These are phyloP conservation scores for Mrakia blollopis DNA, from an alignment of 768 basidiomycete genomes.

Conservation along the genomic window DNA sequence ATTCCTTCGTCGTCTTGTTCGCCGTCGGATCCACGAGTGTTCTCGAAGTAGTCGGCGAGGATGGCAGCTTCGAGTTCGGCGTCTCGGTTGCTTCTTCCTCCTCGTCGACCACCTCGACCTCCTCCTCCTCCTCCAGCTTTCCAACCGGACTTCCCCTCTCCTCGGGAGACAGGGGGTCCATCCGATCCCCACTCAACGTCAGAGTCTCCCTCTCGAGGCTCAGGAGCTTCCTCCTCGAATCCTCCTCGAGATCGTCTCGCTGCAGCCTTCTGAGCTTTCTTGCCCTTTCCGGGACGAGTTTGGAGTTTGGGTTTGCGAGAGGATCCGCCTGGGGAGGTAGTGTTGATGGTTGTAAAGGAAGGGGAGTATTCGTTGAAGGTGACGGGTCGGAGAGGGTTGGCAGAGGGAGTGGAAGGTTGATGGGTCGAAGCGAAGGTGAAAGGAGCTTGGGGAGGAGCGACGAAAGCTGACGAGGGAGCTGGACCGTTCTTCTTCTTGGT, in stretches of 20 bases:
- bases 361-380: constrained; percentile 26
- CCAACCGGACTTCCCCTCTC: background rate
- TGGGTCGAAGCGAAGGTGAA: background rate
- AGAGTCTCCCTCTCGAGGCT: constrained; percentile 27
- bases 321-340: background rate
- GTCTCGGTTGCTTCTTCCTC: background rate
- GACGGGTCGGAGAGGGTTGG: background rate
- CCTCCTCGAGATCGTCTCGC: constrained; percentile 12
- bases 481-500: background rate
- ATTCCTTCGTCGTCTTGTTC: constrained; percentile 31
- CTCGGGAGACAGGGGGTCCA: constrained; percentile 22
- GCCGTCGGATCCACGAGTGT: constrained; percentile 30
- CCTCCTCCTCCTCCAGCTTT: constrained; percentile 6
- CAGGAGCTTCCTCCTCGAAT: constrained; percentile 13
- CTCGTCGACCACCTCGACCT: constrained; percentile 6
- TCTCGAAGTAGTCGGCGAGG: constrained; percentile 32
- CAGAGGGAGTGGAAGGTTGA: background rate
- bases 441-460: constrained; percentile 10
- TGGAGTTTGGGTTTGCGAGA: constrained; percentile 22
- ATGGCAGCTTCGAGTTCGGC: constrained; percentile 32
- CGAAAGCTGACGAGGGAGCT: background rate
- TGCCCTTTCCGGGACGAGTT: constrained; percentile 20
- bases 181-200: constrained; percentile 33
- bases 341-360: constrained; percentile 19
- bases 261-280: constrained; percentile 25